Percentiles rank a stretch among this genome's conserved stretches.
Conservation (phyloP, 345 rosid species). For the Geranium brycei region DNA sequence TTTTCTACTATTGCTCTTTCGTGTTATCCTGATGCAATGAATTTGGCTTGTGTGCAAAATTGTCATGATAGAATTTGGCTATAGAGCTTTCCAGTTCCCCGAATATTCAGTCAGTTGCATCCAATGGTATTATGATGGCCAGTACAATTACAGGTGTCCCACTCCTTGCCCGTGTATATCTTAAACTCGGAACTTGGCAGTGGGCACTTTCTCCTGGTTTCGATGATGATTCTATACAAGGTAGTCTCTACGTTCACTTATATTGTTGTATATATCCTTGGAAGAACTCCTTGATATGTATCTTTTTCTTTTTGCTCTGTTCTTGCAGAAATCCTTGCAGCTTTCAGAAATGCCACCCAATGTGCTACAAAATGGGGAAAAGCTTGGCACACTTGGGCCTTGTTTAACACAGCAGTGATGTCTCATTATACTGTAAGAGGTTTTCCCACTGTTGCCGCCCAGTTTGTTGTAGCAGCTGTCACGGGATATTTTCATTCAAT, state of each 20-base stretch:
- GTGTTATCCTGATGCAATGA: slow-evolving; percentile 7
- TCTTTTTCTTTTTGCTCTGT: neutral
- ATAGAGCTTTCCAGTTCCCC: slow-evolving; percentile 53
- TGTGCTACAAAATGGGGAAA: slow-evolving; percentile 81
- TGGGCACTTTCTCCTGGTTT: slow-evolving; percentile 80
- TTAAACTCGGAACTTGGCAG: slow-evolving; percentile 74
- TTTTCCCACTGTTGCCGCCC: slow-evolving; percentile 44
- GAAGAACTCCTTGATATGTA: neutral
- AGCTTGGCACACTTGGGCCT: slow-evolving; percentile 98
- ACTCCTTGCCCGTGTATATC: slow-evolving; percentile 80
- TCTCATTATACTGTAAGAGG: slow-evolving; percentile 74
- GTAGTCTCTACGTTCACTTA: slow-evolving; percentile 15
- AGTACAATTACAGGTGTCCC: slow-evolving; percentile 44
- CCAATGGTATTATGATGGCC: slow-evolving; percentile 28
- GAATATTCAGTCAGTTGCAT: slow-evolving; percentile 37
- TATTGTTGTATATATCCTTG: neutral
- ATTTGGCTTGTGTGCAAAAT: slow-evolving; percentile 11
- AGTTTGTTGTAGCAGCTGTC: slow-evolving; percentile 81
- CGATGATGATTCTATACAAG: slow-evolving; percentile 86
- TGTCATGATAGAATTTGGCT: slow-evolving; percentile 46
- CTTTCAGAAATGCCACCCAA: slow-evolving; percentile 67
- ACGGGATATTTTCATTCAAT: slow-evolving; percentile 96
- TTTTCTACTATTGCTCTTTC: slow-evolving; percentile 3
- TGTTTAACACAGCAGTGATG: slow-evolving; percentile 96
- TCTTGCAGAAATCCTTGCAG: slow-evolving; percentile 53